These are phyloP conservation scores for Flaveria bidentis DNA, from an alignment of 129 eudicot genomes.

Conservation along the genomic window DNA sequence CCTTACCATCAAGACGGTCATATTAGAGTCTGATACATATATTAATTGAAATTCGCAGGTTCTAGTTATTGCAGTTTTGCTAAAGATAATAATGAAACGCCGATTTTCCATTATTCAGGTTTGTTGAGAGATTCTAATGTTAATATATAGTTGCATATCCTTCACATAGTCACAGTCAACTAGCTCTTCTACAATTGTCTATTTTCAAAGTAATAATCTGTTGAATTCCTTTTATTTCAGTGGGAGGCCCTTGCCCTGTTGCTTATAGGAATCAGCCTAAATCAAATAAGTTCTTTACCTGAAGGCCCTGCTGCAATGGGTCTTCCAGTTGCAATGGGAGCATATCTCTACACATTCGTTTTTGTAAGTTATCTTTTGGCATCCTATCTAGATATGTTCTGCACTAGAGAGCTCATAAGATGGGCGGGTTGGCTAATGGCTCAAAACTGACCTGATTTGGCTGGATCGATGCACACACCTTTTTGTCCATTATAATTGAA, in stretches of 20 bases:
- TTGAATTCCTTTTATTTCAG: conserved; percentile 35
- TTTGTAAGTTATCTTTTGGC: conserved; percentile 66
- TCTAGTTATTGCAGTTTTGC: conserved; percentile 86
- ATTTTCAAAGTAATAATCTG: not conserved
- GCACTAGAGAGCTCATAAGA: not conserved
- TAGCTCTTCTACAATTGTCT: not conserved
- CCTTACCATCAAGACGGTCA: too few relatives aligned
- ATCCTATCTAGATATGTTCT: not conserved
- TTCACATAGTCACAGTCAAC: not conserved
- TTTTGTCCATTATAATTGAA: not conserved
- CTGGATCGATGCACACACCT: not conserved
- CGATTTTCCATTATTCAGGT: conserved; percentile 98
- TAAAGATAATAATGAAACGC: conserved; percentile 84
- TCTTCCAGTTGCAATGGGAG: conserved; percentile 87
- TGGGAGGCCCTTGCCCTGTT: conserved; percentile 99
- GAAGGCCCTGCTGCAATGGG: conserved; percentile 82
- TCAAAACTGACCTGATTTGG: not conserved
- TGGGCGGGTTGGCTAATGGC: not conserved
- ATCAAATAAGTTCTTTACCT: conserved; percentile 85
- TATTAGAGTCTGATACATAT: not conserved
- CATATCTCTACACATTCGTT: conserved; percentile 79
- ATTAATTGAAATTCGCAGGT: conserved; percentile 51
- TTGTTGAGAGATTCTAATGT: conserved; percentile 22
- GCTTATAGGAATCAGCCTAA: conserved; percentile 93
- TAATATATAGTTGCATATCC: not conserved